Evolutionary conservation across 2,329 filamentous ascomycete genomes (phyloP).

Genomic region (Xylaria digitata): DNA sequence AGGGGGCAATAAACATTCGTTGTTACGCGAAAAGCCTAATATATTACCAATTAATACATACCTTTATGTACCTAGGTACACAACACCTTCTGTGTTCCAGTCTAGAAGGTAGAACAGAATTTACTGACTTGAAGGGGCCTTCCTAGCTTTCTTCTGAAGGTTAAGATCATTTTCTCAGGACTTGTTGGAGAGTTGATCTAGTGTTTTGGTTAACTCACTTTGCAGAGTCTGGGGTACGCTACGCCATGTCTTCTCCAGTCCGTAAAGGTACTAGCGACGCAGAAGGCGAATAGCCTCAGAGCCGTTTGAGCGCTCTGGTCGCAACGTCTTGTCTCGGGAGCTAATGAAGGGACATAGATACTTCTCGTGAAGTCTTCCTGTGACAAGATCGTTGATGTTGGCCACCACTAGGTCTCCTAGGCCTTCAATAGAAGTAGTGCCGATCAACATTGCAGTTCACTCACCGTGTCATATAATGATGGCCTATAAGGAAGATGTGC

Average conservation of each 20-base stretch:
- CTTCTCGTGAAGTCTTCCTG: slow-evolving; percentile 23
- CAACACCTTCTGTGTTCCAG: no score
- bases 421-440: slow-evolving; percentile 1
- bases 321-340: slow-evolving; percentile 11
- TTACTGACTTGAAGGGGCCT: slow-evolving; percentile 12
- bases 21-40: no score
- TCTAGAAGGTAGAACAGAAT: no score
- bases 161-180: no score
- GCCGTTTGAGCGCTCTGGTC: slow-evolving; percentile 3
- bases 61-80: no score
- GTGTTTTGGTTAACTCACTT: slow-evolving; percentile 18
- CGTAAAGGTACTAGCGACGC: neutral
- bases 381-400: slow-evolving; percentile 16
- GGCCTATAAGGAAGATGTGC: neutral
- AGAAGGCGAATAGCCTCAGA: slow-evolving; percentile 9
- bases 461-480: neutral
- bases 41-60: no score
- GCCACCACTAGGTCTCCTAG: slow-evolving; percentile 15
- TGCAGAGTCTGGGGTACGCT: slow-evolving; percentile 13
- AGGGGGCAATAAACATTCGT: no score
- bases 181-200: slow-evolving; percentile 24
- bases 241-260: slow-evolving; percentile 16
- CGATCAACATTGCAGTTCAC: neutral
- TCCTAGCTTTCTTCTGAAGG: no score
- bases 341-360: slow-evolving; percentile 15